These are phyloP conservation scores for Blastobotrys apis DNA, from an alignment of 1,139 yeast genomes.

Conservation along the genomic window DNA sequence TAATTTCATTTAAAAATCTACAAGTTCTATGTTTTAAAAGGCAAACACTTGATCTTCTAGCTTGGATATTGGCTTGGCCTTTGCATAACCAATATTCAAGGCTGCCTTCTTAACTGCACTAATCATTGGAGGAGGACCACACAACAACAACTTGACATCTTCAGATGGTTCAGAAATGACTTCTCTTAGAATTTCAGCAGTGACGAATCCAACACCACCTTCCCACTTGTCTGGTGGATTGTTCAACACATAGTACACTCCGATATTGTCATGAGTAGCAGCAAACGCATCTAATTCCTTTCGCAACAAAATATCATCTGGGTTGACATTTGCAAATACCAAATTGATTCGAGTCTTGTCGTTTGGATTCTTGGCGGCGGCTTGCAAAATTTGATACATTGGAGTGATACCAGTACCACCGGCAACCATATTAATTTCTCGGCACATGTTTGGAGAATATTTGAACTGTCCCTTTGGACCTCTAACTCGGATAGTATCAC, in stretches of 20 bases:
- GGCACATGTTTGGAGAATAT: slow-evolving; percentile 76
- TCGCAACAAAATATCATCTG: slow-evolving; percentile 73
- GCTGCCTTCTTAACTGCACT: slow-evolving; percentile 80
- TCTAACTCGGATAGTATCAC: slow-evolving; percentile 67
- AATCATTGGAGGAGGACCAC: slow-evolving; percentile 95
- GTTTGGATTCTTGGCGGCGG: slow-evolving; percentile 67
- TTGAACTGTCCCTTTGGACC: slow-evolving; percentile 95
- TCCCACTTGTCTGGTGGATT: slow-evolving; percentile 72
- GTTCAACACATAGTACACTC: slow-evolving; percentile 72
- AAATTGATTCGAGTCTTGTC: slow-evolving; percentile 72
- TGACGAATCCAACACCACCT: slow-evolving; percentile 79
- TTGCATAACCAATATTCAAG: slow-evolving; percentile 66
- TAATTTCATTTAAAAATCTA: no score
- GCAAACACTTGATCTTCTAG: slow-evolving; percentile 91
- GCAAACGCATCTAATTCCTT: slow-evolving; percentile 73
- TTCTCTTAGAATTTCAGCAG: slow-evolving; percentile 66
- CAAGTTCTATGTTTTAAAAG: slow-evolving; percentile 45
- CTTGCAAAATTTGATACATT: slow-evolving; percentile 82
- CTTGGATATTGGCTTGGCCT: slow-evolving; percentile 88
- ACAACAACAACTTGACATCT: slow-evolving; percentile 71
- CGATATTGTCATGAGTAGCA: slow-evolving; percentile 61
- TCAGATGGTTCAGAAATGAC: slow-evolving; percentile 60
- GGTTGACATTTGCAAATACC: slow-evolving; percentile 74
- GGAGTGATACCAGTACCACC: slow-evolving; percentile 98
- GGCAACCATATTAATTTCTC: slow-evolving; percentile 79